Evolutionary conservation across 2,329 filamentous ascomycete species (phyloP), one percentile per base, ranked within the genome.

Genomic region (Sphaerulina musiva): DNA sequence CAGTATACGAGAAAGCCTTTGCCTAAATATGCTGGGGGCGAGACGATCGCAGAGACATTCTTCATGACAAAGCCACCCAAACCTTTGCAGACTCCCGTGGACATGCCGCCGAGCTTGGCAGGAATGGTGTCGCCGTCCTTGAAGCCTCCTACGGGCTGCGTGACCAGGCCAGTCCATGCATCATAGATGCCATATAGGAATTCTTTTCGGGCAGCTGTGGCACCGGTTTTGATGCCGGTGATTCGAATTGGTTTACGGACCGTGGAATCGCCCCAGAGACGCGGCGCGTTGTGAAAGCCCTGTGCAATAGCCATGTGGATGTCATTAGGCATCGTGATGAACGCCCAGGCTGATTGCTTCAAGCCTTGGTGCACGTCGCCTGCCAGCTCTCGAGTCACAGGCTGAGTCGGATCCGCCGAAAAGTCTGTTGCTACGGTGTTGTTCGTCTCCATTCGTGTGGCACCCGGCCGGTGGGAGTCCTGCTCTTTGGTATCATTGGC

Each of bases 221-320:
- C 71, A 0, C 90, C 90, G 56, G 84, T 88, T 49, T 82, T 78
- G 46, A 95, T 73, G 46, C 83, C 86, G 0, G 86, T 90, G 5
- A 95, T 87, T 61, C 87, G 89, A 52, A 89, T 85, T 1, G 81
- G 76, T 9, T 86, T 85, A 6, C 88, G 79, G 0, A 95, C 83
- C 1, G 84, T 90, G 0, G 88, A 82, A 64, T 95, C 90, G 38
- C 90, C 86, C 68, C 95, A 95, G 1, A 95, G 74, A 59, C 81
- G 83, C 0, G 91, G 90, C 4, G 87, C 85, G 62, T 95, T 95
- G 66, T 92, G 86, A 68, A 95, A 93, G 0, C 91, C 91, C 69
- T 86, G 87, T 0, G 90, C 86, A 38, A 95, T 72, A 0, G 87
- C 87, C 41, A 95, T 73, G 40, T 87, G 88, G 59, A 95, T 86